A percentile compares a stretch with the other conserved stretches of the same genome.
Evolutionary conservation across 768 basidiomycete species (phyloP).

Genomic region (Inosperma sp.): DNA sequence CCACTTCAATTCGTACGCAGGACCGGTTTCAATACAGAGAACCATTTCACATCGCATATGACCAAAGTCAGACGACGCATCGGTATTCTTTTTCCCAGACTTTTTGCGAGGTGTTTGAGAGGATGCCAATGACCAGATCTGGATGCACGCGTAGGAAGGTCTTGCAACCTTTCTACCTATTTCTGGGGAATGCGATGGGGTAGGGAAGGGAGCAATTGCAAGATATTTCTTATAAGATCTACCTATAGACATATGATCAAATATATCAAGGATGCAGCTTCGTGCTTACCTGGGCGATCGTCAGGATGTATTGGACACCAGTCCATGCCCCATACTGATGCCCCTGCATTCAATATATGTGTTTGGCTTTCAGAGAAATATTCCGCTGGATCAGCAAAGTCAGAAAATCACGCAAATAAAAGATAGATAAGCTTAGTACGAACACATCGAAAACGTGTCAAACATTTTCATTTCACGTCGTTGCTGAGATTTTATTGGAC

Average conservation of each 20-base stretch:
- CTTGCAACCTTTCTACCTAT: slow-evolving; percentile 57
- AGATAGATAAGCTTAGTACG: slow-evolving; percentile 17
- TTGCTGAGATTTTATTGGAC: slow-evolving; percentile 54
- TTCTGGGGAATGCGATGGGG: slow-evolving; percentile 55
- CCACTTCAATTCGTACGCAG: slow-evolving; percentile 83
- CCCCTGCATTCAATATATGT: slow-evolving; percentile 81
- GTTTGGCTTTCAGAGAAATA: slow-evolving; percentile 47
- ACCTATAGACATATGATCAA: slow-evolving; percentile 30
- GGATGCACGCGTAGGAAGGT: slow-evolving; percentile 65
- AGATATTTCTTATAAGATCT: slow-evolving; percentile 69
- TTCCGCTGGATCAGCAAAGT: slow-evolving; percentile 41
- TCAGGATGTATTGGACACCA: slow-evolving; percentile 82
- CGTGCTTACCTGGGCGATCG: slow-evolving; percentile 48
- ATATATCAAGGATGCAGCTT: neutral
- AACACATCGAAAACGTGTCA: slow-evolving; percentile 55
- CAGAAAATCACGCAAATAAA: neutral
- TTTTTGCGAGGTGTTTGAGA: slow-evolving; percentile 10
- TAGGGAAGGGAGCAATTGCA: slow-evolving; percentile 73
- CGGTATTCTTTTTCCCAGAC: neutral
- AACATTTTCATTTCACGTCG: slow-evolving; percentile 50
- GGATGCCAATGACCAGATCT: slow-evolving; percentile 70
- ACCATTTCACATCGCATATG: slow-evolving; percentile 77
- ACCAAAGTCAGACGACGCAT: slow-evolving; percentile 31
- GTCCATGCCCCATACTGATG: slow-evolving; percentile 85
- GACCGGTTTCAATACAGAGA: slow-evolving; percentile 76